Evolutionary conservation across 208 protist genomes (phyloP).

Genomic region (Lotmaria passim): DNA sequence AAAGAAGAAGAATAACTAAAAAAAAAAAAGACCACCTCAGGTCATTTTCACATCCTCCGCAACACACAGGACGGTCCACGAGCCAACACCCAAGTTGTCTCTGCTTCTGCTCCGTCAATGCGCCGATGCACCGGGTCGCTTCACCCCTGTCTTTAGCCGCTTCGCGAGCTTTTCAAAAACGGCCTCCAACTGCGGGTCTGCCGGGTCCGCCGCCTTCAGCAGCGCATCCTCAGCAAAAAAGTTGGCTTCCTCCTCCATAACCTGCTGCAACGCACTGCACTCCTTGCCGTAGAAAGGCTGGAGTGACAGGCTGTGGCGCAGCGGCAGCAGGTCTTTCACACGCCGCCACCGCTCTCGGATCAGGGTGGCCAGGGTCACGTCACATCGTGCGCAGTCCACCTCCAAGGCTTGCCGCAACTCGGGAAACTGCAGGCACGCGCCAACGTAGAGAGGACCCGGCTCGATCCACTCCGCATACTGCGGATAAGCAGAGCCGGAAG

Average conservation of each 20-base stretch:
- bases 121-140: not conserved
- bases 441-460: conserved; percentile 75
- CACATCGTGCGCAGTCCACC: conserved; percentile 69
- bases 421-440: conserved; percentile 48
- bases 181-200: conserved; percentile 12
- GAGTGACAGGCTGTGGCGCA: conserved; percentile 54
- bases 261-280: conserved; percentile 65
- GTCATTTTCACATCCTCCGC: too few species aligned
- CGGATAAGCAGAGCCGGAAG: not conserved
- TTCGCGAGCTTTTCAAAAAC: conserved; percentile 26
- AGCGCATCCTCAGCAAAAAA: conserved; percentile 55
- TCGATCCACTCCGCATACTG: conserved; percentile 57
- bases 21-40: too few species aligned
- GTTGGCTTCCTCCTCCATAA: conserved; percentile 82
- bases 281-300: conserved; percentile 66
- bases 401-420: conserved; percentile 45
- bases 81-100: too few species aligned
- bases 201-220: not conserved
- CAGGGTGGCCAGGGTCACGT: conserved; percentile 49
- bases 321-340: conserved; percentile 51
- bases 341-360: conserved; percentile 63
- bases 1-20: too few species aligned
- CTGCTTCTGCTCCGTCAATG: not conserved
- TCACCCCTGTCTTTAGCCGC: conserved; percentile 7
- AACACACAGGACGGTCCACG: too few species aligned